Base-by-base conservation (phyloP, 148 eudicot species). In the Drosera capensis region DNA sequence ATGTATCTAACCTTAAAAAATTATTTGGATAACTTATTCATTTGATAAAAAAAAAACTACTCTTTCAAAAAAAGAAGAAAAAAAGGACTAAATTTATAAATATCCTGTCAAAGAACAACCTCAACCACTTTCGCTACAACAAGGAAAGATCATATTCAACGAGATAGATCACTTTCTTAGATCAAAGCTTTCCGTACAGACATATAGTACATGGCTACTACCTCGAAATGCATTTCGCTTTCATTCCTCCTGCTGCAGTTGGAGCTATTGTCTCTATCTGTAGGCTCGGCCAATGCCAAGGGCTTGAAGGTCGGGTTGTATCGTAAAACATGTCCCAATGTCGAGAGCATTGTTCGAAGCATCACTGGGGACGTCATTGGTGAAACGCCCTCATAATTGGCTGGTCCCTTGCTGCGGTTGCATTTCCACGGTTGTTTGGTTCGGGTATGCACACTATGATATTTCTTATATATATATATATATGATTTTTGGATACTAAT, bases 341-440 rank as follows among this genome's bases (percentile, higher is more conserved):
- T 59, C 0, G 65, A 60, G 25, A 18, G 9, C 17, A 20, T 60
- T 9, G 54, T 54, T 14, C 30, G 40, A 17, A 48, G 11, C 15
- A 23, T 60, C 39, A 34, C 23, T 15, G 14, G 3, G 25, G 18
- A 46, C 22, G 46, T 14, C 18, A 43, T 53, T 23, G 21, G 2
- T 0, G 9, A 17, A 0, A 54, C 54, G 14, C 43, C 53, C 9
- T 20, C 58, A n/a, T n/a, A n/a, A 16, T 43, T 60, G 1, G 37
- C 65, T 2, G 65, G 58, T n/a, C 52, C 46, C 40, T 46, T 60
- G 2, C 59, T 60, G 29, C 57, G 65, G 19, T 8, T 60, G 45
- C 59, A 60, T 6, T 60, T 60, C 16, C 65, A 60, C 23, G 65
- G 54, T 35, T 53, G 54, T 31, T 60, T 54, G 30, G 20, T 24